Conservation (phyloP, 1,284 basidiomycete species). For the Lignosus rhinocerotis region DNA sequence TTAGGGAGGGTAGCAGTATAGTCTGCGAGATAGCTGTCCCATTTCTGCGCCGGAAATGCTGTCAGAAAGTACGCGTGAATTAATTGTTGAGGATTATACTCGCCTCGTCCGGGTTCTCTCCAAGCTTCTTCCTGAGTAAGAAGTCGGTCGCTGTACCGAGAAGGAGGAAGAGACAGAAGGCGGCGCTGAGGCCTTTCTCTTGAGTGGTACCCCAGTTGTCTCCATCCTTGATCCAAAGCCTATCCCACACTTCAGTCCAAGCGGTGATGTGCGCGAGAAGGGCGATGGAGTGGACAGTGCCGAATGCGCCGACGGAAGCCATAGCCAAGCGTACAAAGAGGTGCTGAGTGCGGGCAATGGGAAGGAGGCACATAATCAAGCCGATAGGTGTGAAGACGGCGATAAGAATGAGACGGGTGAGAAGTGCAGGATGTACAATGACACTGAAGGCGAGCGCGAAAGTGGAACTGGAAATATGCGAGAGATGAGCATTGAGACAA, state of each 20-base stretch:
- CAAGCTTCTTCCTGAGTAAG: conserved; percentile 52
- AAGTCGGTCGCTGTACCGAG: conserved; percentile 53
- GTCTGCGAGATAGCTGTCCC: conserved; percentile 65
- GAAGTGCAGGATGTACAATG: conserved; percentile 60
- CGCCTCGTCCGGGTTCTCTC: conserved; percentile 70
- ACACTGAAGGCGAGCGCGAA: conserved; percentile 54
- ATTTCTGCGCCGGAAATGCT: conserved; percentile 46
- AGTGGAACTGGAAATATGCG: conserved; percentile 37
- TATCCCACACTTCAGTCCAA: conserved; percentile 64
- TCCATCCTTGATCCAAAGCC: conserved; percentile 52
- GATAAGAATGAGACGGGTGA: conserved; percentile 52
- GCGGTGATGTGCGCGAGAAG: conserved; percentile 49
- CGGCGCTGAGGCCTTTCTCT: conserved; percentile 60
- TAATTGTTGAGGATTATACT: conserved; percentile 13
- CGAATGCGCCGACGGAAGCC: conserved; percentile 58
- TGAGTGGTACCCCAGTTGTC: conserved; percentile 50
- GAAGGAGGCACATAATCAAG: conserved; percentile 45
- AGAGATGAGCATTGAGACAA: not conserved
- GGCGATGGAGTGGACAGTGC: conserved; percentile 53
- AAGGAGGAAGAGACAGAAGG: conserved; percentile 52
- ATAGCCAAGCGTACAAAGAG: conserved; percentile 49
- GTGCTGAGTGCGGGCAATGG: conserved; percentile 46
- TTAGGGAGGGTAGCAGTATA: conserved; percentile 53
- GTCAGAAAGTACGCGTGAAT: not conserved
- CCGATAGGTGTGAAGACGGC: conserved; percentile 45